Base-by-base conservation (phyloP, 2,329 filamentous ascomycete genomes). In the Colletotrichum siamense region DNA sequence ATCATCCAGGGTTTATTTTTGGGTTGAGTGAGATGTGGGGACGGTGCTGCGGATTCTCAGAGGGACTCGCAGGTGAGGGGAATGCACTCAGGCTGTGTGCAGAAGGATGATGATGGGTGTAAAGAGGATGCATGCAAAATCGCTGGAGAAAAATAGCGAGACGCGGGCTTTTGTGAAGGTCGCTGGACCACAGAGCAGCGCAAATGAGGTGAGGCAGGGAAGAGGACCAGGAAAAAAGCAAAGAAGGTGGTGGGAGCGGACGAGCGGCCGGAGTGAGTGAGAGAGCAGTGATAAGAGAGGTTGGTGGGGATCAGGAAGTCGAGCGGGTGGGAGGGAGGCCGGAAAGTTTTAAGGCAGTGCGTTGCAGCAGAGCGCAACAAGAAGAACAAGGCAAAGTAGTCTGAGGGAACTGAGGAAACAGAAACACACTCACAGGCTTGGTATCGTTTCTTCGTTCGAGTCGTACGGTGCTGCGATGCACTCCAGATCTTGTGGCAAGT, bases 401-500 rank as follows among this genome's bases (percentile, higher is more conserved):
- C 34, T 44, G n/a, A 24, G 24, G 30, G 34, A 64, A 59, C 26
- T 59, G 22, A 24, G n/a, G 32, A 69, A 30, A 68, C 49, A 32
- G 30, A 59, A 72, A 77, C 44, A 68, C 44, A 77, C 73, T 77
- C 32, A 77, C 73, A 69, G 68, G 68, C 57, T 55, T 70, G 32
- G 24, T 52, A 28, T 76, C 65, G 63, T 57, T 73, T 76, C 63
- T 75, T 66, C 36, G 65, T 44, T 76, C 39, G 67, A 65, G 75
- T 77, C 28, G 57, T 59, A 77, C 68, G 62, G 62, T 71, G 75
- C 57, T 76, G 70, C 62, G 69, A 76, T 77, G 73, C 73, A 76
- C 73, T 77, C 76, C 69, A 73, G 73, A 76, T 77, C 76, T 73
- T 73, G 73, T 76, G 73, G 72, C 55, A 64, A 73, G 73, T 66